A percentile compares a stretch with the other conserved stretches of the same genome.
These are phyloP conservation scores for Trypanosoma scelopori DNA, from an alignment of 208 protist species.

Conservation along the genomic window DNA sequence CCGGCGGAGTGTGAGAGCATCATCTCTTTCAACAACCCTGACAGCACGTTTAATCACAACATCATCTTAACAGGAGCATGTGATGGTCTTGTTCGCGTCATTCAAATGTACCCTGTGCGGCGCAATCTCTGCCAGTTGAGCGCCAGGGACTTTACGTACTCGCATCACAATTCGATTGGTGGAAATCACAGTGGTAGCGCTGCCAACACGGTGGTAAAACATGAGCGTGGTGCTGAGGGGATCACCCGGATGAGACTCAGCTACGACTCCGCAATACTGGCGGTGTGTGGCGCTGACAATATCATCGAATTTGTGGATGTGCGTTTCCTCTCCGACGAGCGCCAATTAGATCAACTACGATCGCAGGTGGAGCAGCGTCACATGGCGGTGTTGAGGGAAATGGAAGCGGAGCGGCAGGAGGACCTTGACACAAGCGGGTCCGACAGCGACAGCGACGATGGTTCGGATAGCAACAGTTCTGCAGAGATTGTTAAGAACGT, in stretches of 20 bases:
- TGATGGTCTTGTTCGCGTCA: conserved; percentile 83
- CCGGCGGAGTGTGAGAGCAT: conserved; percentile 84
- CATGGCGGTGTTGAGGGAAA: conserved; percentile 63
- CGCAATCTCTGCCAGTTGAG: conserved; percentile 85
- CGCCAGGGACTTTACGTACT: conserved; percentile 85
- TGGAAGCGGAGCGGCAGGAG: conserved; percentile 56
- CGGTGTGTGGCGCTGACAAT: conserved; percentile 74
- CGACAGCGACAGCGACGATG: conserved; percentile 30
- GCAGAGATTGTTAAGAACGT: background rate
- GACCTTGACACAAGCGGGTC: conserved; percentile 20
- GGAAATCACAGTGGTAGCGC: conserved; percentile 22
- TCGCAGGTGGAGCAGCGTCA: conserved; percentile 76
- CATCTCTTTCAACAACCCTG: conserved; percentile 81
- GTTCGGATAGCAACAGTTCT: conserved; percentile 10
- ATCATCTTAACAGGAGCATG: conserved; percentile 86
- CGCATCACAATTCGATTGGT: conserved; percentile 51
- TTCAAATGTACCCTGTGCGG: conserved; percentile 88
- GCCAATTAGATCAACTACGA: conserved; percentile 69
- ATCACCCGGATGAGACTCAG: conserved; percentile 80
- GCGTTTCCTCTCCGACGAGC: conserved; percentile 78
- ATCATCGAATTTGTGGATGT: conserved; percentile 91
- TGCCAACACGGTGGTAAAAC: conserved; percentile 28
- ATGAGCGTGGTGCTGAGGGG: conserved; percentile 59
- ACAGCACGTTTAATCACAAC: conserved; percentile 86
- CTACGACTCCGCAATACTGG: conserved; percentile 70